These are phyloP conservation scores for Fusarium tupiense DNA, from an alignment of 2,329 filamentous ascomycete species.

Conservation along the genomic window DNA sequence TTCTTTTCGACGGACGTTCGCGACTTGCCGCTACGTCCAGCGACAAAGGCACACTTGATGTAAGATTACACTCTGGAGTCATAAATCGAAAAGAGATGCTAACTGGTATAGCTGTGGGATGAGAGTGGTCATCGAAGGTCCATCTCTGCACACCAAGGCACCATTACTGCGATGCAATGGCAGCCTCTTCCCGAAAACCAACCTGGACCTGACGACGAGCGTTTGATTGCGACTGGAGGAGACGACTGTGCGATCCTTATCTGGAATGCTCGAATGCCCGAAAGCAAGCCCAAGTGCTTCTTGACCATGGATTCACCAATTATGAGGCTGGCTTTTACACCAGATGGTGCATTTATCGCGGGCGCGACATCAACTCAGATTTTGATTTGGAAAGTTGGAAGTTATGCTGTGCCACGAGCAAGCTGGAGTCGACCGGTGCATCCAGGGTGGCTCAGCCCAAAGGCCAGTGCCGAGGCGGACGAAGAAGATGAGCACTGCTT, in stretches of 20 bases:
- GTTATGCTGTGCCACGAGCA: constrained; percentile 66
- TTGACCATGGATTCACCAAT: constrained; percentile 70
- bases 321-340: constrained; percentile 69
- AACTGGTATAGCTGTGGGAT: constrained; percentile 61
- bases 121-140: constrained; percentile 62
- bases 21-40: constrained; percentile 67
- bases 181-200: constrained; percentile 60
- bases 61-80: constrained; percentile 51
- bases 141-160: constrained; percentile 67
- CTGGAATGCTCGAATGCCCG: constrained; percentile 67
- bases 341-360: constrained; percentile 70
- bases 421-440: constrained; percentile 67
- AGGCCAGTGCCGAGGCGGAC: constrained; percentile 60
- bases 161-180: constrained; percentile 68
- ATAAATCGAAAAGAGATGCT: constrained; percentile 16
- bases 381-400: constrained; percentile 72
- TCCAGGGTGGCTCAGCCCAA: constrained; percentile 68
- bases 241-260: constrained; percentile 71
- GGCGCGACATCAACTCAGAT: constrained; percentile 68
- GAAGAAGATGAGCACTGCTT: constrained; percentile 71
- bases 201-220: constrained; percentile 56
- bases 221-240: constrained; percentile 68
- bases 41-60: constrained; percentile 68
- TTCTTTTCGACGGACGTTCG: constrained; percentile 65
- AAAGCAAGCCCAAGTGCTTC: constrained; percentile 66